Percentiles rank a stretch among this genome's conserved stretches.
phyloP scores from a whole-genome alignment of 169 alveolate species.

The Neospora caninum region DNA sequence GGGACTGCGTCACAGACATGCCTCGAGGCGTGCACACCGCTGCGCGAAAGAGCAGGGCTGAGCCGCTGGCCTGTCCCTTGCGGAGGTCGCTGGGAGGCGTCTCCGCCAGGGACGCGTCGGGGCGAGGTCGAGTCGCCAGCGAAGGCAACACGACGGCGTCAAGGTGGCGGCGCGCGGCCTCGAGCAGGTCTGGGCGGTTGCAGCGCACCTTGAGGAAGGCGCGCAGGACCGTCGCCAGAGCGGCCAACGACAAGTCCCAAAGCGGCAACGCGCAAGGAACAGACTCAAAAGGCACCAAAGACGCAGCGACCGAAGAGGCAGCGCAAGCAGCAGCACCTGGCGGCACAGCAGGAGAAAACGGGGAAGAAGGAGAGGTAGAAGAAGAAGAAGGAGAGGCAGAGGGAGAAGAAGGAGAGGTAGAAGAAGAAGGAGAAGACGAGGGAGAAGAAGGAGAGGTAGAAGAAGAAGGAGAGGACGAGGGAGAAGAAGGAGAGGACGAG shows the following conservation, averaged over 20 bases:
- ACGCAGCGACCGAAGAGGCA: background rate
- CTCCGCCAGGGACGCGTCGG: conserved; percentile 1
- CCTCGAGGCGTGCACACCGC: background rate
- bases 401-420: too few species aligned
- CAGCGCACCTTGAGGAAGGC: conserved; percentile 7
- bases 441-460: background rate
- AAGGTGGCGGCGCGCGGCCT: background rate
- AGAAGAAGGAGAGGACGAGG: background rate
- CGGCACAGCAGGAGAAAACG: background rate
- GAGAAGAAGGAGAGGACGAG: too few species aligned
- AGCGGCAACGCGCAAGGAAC: background rate
- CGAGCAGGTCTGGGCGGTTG: conserved; percentile 3
- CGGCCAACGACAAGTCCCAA: background rate
- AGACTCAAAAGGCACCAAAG: background rate
- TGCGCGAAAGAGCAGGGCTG: background rate
- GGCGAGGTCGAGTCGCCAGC: background rate
- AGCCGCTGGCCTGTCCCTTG: background rate
- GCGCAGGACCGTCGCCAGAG: conserved; percentile 26
- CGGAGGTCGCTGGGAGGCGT: background rate
- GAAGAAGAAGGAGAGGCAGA: too few species aligned
- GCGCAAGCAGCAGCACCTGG: background rate
- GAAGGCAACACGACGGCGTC: background rate
- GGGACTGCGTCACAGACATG: conserved; percentile 33
- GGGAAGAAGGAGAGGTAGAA: background rate
- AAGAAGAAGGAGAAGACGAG: too few species aligned